Conservation (phyloP, 2,329 filamentous ascomycete species). For the Colletotrichum eremochloae region DNA sequence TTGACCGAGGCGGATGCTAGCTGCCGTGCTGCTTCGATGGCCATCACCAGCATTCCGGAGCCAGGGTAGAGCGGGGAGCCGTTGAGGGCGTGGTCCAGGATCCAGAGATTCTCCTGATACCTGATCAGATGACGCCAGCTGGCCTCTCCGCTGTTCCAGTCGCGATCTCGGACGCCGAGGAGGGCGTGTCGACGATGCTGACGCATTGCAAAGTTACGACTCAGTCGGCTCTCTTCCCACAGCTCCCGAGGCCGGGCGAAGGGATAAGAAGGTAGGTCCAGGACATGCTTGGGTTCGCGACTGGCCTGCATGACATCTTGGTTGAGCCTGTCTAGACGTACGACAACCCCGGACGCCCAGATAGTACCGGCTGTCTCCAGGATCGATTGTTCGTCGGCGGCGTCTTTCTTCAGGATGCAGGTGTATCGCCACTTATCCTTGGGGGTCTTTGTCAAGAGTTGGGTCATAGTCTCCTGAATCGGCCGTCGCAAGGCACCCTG, state of each 20-base stretch:
- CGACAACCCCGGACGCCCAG: too few species aligned
- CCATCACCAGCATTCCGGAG: constrained; percentile 64
- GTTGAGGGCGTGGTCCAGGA: constrained; percentile 62
- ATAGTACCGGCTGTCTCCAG: too few species aligned
- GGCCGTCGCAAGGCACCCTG: constrained; percentile 28
- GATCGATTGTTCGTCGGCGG: too few species aligned
- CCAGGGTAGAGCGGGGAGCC: constrained; percentile 64
- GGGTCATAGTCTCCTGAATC: not conserved
- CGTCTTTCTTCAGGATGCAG: too few species aligned
- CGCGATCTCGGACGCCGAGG: constrained; percentile 60
- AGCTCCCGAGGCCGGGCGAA: constrained; percentile 61
- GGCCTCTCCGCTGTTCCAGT: constrained; percentile 59
- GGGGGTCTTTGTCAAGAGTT: too few species aligned
- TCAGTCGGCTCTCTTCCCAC: constrained; percentile 65
- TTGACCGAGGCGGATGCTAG: too few species aligned
- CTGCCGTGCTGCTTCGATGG: constrained; percentile 53
- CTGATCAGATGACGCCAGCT: constrained; percentile 64
- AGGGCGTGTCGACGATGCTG: constrained; percentile 63
- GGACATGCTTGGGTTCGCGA: constrained; percentile 46
- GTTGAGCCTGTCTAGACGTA: too few species aligned
- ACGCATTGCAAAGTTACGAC: constrained; percentile 57
- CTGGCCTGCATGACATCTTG: too few species aligned
- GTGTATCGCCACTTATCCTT: constrained; percentile 7
- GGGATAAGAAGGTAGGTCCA: constrained; percentile 65
- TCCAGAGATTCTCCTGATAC: constrained; percentile 64